Evolutionary conservation across 139 green algal genomes (phyloP), one percentile per base, ranked within the genome.

Genomic region (Zygnema cylindricum): DNA sequence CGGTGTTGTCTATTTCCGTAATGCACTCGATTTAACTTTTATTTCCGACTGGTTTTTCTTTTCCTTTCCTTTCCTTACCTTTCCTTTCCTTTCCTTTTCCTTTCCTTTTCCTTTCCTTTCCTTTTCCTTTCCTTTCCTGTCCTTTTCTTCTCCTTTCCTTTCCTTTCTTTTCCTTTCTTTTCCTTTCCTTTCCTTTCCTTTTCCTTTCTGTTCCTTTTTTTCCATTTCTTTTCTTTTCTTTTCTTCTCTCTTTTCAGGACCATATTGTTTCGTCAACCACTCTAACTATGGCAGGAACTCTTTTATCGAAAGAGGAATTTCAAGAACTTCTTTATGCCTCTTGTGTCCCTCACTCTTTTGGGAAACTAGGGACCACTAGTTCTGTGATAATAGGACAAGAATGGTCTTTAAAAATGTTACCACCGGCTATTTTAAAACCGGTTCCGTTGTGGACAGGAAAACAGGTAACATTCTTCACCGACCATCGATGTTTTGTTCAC

Each of bases 381-480:
- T 30, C 30, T 40, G 36, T 63, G 43, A 32, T 90, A 30, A 43
- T n/a, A 25, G 49, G 49, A 16, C 49, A 63, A 16, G 84, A 86
- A 40, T 35, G 22, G 23, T 7, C 35, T 16, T n/a, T 86, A 1
- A 35, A 32, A 55, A 69, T 54, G 1, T 23, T 91, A 35, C 84
- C 82, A 21, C 97, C 97, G 0, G 91, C 96, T 23, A 85, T 98
- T 30, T 49, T 96, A 0, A 97, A 97, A 87, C 97, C 97, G 21
- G 81, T 82, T 1, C 73, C 69, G 39, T 89, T 98, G 49, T 99
- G 96, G 96, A 98, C 95, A 0, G 97, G 97, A 43, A 99, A 99
- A 94, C 96, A 98, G 94, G 94, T 95, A n/a, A n/a, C n/a, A n/a
- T n/a, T n/a, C n/a, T n/a, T n/a, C n/a, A n/a, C n/a, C n/a, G n/a